Base-by-base conservation (phyloP, 2,329 filamentous ascomycete genomes). In the Grosmannia huntii region DNA sequence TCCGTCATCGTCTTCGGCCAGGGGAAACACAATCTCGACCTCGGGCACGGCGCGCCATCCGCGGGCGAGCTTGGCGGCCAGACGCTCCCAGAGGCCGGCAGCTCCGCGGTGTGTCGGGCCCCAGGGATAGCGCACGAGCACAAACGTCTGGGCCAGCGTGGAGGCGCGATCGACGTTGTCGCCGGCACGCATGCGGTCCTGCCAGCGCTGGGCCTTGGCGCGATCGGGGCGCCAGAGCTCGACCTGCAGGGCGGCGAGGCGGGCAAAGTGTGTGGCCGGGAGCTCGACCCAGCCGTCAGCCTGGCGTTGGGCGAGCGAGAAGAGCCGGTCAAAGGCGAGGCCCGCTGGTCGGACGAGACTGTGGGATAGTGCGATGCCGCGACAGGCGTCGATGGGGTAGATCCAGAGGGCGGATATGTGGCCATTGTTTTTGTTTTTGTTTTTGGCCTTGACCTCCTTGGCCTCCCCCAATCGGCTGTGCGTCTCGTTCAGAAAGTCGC, bases 311-410 rank as follows among this genome's bases (percentile, higher is more conserved):
- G 87, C 90, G 68, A 96, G 89, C 53, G 83, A 86, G 73, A 90
- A 95, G 64, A 92, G 81, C 6, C 90, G 82, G 71, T 96, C 90
- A 69, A 86, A 87, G 68, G 86, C 80, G 59, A 95, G 76, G 2
- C 90, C 90, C 2, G 81, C 82, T 6, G 81, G 74, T 52, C 89
- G 71, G 19, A 94, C 77, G 57, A 81, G 79, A 60, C 81, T 81
- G 61, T 77, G 73, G 56, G 80, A 72, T 53, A 96, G 71, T 71
- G 94, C 89, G 57, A 95, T 83, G 31, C 86, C 87, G 58, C 75
- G 76, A 69, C 90, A 95, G 59, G 87, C 89, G 72, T 95, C 92
- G 69, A 96, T 73, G 0, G 91, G 90, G 69, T 94, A 92, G 60
- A 90, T 79, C 72, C 84, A 85, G 56, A 95, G 75, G 58, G 86